Evolutionary conservation across 345 rosid genomes (phyloP), one percentile per base, ranked within the genome.

Genomic region (Citrus glauca): DNA sequence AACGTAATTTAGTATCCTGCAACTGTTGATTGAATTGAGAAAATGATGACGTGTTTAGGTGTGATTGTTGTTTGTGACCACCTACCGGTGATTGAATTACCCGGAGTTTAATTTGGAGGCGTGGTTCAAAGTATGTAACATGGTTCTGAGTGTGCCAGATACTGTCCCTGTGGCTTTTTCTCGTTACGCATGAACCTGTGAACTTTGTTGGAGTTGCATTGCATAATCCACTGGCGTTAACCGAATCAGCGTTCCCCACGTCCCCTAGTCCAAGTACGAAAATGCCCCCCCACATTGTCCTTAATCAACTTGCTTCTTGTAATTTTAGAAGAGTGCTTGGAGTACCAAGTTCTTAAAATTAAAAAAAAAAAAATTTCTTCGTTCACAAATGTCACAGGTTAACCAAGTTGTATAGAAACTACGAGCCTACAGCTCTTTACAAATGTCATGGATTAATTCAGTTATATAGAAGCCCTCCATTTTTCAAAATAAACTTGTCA

Each of bases 111-210:
- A 72, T 68, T 30, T 9, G n/a, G 64, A 27, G 33, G 11, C 17
- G 9, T 53, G 78, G 77, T 66, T 30, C 5, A 60, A 45, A 10
- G 61, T 32, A 66, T 70, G 70, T 33, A 25, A 32, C 53, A 17
- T 78, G 82, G 4, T 66, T 10, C 74, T 25, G 78, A 27, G 61
- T 0, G 78, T 62, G 59, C 78, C 73, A 56, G 73, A 72, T 78
- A 19, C 61, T 67, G 72, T 50, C 79, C 55, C 70, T 76, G 64
- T 57, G 14, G 19, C 70, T 37, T 73, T 73, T 38, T 13, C 55
- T 37, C 1, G 66, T 59, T 24, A 50, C 50, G 14, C 16, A 37
- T 24, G 76, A 59, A 24, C 7, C 60, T 7, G n/a, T n/a, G 4
- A 14, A 59, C 33, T 24, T 9, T 6, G 71, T 22, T 50, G 71